Evolutionary conservation across 2,329 filamentous ascomycete species (phyloP).

Genomic region (Sporothrix sp.): DNA sequence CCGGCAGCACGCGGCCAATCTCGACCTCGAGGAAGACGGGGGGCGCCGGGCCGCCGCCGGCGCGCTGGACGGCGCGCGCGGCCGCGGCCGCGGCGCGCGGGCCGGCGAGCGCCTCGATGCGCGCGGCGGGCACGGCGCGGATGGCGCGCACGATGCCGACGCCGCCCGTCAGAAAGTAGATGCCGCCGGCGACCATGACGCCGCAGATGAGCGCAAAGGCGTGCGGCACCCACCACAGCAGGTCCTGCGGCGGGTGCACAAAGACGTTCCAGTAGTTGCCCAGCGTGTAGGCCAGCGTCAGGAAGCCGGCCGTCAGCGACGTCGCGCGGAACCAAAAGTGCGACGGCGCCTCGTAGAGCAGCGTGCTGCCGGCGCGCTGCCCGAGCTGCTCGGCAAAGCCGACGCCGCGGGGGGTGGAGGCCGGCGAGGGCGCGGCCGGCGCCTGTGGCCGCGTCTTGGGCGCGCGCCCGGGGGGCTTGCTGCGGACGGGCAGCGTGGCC

Average conservation of each 20-base stretch:
- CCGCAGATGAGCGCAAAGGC: constrained; percentile 50
- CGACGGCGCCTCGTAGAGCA: constrained; percentile 55
- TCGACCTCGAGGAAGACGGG: constrained; percentile 44
- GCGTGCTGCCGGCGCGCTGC: constrained; percentile 43
- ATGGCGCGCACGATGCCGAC: constrained; percentile 48
- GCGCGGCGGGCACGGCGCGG: constrained; percentile 39
- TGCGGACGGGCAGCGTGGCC: neutral
- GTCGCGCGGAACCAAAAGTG: constrained; percentile 53
- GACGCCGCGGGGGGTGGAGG: neutral
- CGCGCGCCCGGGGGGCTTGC: neutral
- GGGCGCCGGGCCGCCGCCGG: constrained; percentile 8
- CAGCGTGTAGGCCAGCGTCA: constrained; percentile 42
- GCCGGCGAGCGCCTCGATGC: constrained; percentile 5
- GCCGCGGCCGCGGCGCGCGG: constrained; percentile 14
- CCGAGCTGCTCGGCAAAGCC: constrained; percentile 46
- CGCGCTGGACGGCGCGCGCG: constrained; percentile 14
- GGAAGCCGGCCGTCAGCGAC: constrained; percentile 45
- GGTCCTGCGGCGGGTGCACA: constrained; percentile 38
- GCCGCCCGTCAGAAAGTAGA: constrained; percentile 49
- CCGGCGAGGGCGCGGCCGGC: neutral
- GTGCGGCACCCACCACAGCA: constrained; percentile 47
- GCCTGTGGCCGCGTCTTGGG: neutral
- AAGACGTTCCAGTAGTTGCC: constrained; percentile 42
- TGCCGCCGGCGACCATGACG: constrained; percentile 50
- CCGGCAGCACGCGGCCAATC: constrained; percentile 40